Evolutionary conservation across 1,139 yeast genomes (phyloP).

Genomic region (Kodamaea ohmeri): DNA sequence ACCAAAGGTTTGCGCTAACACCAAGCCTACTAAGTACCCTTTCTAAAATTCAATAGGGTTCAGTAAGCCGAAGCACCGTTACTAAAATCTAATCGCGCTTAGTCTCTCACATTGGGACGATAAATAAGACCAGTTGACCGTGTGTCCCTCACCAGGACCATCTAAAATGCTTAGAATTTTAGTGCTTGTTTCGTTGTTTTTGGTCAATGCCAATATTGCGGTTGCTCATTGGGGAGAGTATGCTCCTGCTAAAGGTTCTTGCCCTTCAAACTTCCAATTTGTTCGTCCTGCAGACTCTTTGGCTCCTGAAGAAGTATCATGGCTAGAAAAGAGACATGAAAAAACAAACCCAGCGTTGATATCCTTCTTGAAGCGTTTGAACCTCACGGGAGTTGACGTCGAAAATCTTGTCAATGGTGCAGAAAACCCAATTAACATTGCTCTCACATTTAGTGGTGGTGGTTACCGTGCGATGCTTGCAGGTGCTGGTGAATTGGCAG

Average conservation of each 20-base stretch:
- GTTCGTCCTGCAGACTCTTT: constrained; percentile 29
- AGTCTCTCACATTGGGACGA: too few relatives aligned
- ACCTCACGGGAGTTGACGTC: constrained; percentile 19
- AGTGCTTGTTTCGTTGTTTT: neutral
- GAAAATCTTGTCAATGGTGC: constrained; percentile 16
- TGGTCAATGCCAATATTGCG: neutral
- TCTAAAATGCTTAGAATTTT: neutral
- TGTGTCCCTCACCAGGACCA: neutral
- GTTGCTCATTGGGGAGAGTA: constrained; percentile 27
- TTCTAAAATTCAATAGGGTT: too few relatives aligned
- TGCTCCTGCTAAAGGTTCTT: constrained; percentile 58
- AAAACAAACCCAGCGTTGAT: constrained; percentile 52
- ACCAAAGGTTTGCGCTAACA: too few relatives aligned
- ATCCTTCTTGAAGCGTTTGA: constrained; percentile 22
- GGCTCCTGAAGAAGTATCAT: constrained; percentile 33
- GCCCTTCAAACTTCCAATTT: constrained; percentile 27
- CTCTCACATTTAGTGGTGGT: constrained; percentile 86
- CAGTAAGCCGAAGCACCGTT: too few relatives aligned
- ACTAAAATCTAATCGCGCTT: too few relatives aligned
- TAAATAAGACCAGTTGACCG: neutral
- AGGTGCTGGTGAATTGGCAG: constrained; percentile 84
- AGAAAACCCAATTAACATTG: constrained; percentile 48
- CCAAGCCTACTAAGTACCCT: too few relatives aligned
- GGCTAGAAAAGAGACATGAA: constrained; percentile 48
- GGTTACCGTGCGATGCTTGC: constrained; percentile 86